A percentile compares a stretch with the other conserved stretches of the same genome.
Evolutionary conservation across 495 filamentous ascomycete species (phyloP).

Genomic region (Clohesyomyces aquaticus): DNA sequence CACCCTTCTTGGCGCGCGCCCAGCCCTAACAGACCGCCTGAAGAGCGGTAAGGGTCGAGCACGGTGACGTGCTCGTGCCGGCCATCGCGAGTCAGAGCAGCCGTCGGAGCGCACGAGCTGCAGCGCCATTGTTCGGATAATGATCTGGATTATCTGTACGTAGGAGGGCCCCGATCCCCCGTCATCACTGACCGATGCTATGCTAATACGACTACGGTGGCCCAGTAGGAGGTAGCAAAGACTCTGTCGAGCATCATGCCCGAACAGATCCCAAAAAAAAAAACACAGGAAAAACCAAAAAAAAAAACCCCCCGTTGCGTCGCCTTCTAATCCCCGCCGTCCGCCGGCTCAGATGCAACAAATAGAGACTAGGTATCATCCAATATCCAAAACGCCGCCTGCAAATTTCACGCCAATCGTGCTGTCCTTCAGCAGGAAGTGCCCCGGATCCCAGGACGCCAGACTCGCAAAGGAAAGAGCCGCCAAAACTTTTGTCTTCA

Average conservation of each 20-base stretch:
- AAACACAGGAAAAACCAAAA: too few species aligned
- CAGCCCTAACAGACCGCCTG: constrained; percentile 10
- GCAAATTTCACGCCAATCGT: constrained; percentile 1
- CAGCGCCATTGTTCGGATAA: too few species aligned
- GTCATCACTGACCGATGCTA: constrained; percentile 5
- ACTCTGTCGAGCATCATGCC: background rate
- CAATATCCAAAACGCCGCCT: constrained; percentile 8
- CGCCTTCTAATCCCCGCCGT: background rate
- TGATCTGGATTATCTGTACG: background rate
- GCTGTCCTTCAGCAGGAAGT: background rate
- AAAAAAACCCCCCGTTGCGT: too few species aligned
- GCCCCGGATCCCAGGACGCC: constrained; percentile 11
- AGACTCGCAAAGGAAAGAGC: constrained; percentile 20
- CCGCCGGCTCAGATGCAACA: constrained; percentile 1
- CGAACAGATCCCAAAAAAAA: background rate
- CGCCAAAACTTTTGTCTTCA: constrained; percentile 25
- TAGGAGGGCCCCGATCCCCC: too few species aligned
- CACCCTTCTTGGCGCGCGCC: too few species aligned
- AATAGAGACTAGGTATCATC: constrained; percentile 33
- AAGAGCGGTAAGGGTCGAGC: constrained; percentile 10
- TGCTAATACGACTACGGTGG: constrained; percentile 4
- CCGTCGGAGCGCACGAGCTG: too few species aligned
- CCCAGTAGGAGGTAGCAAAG: background rate
- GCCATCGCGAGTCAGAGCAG: too few species aligned
- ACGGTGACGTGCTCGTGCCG: background rate